Base-by-base conservation (phyloP, 2,329 filamentous ascomycete species). In the Xylaria sp. region DNA sequence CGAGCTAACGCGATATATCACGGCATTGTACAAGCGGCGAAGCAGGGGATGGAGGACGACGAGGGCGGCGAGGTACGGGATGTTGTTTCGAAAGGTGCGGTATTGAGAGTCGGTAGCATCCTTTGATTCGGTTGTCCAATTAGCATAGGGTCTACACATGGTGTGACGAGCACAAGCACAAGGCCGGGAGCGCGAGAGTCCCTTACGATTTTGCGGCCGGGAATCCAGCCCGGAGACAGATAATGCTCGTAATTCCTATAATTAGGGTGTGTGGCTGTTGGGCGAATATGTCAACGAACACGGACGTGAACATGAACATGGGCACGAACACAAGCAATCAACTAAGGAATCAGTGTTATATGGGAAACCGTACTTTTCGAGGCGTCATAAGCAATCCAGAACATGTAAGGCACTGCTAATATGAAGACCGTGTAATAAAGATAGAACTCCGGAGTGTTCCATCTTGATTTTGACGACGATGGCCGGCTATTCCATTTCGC, bases 61-160 rank as follows among this genome's bases (percentile, higher is more conserved):
- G 6, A 98, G 87, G 10, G 90, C 74, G 9, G 88, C 85, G 80
- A 98, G 90, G 78, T 92, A 93, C 1, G 94, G 94, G 46, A 98
- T 86, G 77, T 98, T 98, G 70, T 87, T 84, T 73, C 97, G 91
- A 78, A 99, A 98, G 46, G 89, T 90, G 67, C 87, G 84, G 81
- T 98, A 99, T 81, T 99, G 96, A 39, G 87, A 81, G 82, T 99
- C 96, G 48, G 94, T 96, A 72, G 94, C 90, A 82, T 99, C 96
- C 91, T 94, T 57, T 39, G 56, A 57, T 48, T 52, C 50, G 66
- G 28, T 28, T n/a, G 23, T 3, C 18, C 0, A 9, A 25, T 58
- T 48, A 58, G 56, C 39, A 31, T 31, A 31, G 6, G 39, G 23
- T n/a, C n/a, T 46, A n/a, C 8, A 23, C 20, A 39, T 3, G 34